Base-by-base conservation (phyloP, 352 stramenopile genomes). In the Phytopythium cucurbitacearum region DNA sequence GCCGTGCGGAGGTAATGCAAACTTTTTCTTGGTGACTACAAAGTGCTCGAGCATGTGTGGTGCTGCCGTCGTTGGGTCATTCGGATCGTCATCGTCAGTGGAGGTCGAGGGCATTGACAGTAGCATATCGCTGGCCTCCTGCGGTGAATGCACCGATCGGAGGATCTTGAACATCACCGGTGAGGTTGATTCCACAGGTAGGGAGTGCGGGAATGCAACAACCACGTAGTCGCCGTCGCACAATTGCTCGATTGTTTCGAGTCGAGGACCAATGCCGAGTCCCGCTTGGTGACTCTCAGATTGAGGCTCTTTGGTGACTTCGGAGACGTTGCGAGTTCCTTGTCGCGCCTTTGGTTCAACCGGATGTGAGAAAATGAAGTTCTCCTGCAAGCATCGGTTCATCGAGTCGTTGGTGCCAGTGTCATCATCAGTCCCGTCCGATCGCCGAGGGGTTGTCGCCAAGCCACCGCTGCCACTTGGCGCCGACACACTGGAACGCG, bases 341-440 rank as follows among this genome's bases (percentile, higher is more conserved):
- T 56, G 32, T 9, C 38, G 48, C 16, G 46, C 45, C 7, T 36
- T 44, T 9, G 37, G 51, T 12, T 57, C 54, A 11, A 45, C 43
- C 3, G 80, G 74, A 0, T 70, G 65, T 15, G 80, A 87, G 49
- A 85, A 90, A 15, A 87, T 77, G 48, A 85, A 90, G 40, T 90
- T 86, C 5, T 87, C 74, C 39, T 83, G 73, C 3, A 81, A 58
- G 34, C 79, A 71, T 13, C 86, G 74, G 15, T 71, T 81, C 57
- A 82, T 64, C 1, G 64, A 52, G 13, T 7, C 16, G 1, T 21
- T 40, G 7, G 11, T 42, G 3, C 21, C 21, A 28, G 21, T 28
- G 21, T 28, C 21, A 28, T 28, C 21, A 28, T 28, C 21, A 28
- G 21, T 28, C 21, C 21, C 21, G 21, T 28, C 21, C 21, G 21